Percentiles rank a stretch among this genome's conserved stretches.
These are phyloP conservation scores for Verticillium zaregamsianum DNA, from an alignment of 2,329 filamentous ascomycete species.

Conservation along the genomic window DNA sequence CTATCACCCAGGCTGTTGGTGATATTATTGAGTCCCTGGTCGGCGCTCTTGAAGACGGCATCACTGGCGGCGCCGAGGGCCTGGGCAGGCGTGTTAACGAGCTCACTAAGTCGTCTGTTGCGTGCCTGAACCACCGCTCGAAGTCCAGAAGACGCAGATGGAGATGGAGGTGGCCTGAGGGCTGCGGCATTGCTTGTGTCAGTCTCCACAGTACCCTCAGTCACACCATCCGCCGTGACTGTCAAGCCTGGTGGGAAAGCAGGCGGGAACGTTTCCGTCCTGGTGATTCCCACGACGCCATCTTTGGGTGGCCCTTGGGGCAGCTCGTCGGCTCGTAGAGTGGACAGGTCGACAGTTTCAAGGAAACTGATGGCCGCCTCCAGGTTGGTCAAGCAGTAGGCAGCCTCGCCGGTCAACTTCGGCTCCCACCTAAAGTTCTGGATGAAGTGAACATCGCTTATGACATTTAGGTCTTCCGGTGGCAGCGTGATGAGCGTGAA, in stretches of 20 bases:
- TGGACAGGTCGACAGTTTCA: constrained; percentile 91
- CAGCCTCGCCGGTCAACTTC: constrained; percentile 88
- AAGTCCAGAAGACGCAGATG: constrained; percentile 29
- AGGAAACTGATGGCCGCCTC: constrained; percentile 93
- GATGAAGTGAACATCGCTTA: constrained; percentile 94
- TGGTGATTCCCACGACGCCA: constrained; percentile 40
- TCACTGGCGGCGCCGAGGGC: constrained; percentile 80
- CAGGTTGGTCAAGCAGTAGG: constrained; percentile 93
- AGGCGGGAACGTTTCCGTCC: constrained; percentile 52
- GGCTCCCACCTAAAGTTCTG: constrained; percentile 82
- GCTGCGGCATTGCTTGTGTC: constrained; percentile 26
- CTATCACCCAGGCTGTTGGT: constrained; percentile 86
- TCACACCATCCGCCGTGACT: constrained; percentile 12
- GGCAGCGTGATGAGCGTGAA: constrained; percentile 91
- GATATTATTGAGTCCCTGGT: constrained; percentile 89
- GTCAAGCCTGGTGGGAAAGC: constrained; percentile 46
- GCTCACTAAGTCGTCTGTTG: constrained; percentile 75
- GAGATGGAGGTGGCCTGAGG: constrained; percentile 30
- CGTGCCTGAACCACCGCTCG: constrained; percentile 48
- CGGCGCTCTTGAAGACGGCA: constrained; percentile 80
- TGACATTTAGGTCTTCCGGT: constrained; percentile 78
- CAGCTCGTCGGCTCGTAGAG: constrained; percentile 74
- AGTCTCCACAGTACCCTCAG: constrained; percentile 25
- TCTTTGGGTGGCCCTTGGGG: constrained; percentile 63
- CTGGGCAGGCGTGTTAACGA: constrained; percentile 80